A percentile compares a stretch with the other conserved stretches of the same genome.
Conservation (phyloP, 257 asterid species). For the Verbena officinalis region DNA sequence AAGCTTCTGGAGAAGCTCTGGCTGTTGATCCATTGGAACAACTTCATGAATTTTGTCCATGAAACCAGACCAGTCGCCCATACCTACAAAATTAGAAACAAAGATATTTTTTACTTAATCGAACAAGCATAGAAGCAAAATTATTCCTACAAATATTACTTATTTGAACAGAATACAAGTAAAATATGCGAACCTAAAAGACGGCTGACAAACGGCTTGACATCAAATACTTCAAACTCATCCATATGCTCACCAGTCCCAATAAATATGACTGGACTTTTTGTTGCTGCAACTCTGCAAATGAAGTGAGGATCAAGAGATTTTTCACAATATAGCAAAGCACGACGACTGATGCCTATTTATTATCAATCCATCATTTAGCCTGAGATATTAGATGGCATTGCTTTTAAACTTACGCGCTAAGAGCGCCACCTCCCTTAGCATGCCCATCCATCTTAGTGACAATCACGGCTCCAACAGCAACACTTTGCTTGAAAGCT, state of each 20-base stretch:
- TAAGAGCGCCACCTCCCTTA: slow-evolving; percentile 99
- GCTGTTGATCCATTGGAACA: slow-evolving; percentile 98
- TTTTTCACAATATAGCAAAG: slow-evolving; percentile 16
- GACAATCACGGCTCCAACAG: slow-evolving; percentile 97
- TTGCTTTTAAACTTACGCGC: slow-evolving; percentile 76
- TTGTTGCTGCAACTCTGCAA: slow-evolving; percentile 94
- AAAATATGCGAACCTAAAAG: slow-evolving; percentile 75
- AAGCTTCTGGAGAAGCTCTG: slow-evolving; percentile 97
- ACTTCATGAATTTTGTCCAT: slow-evolving; percentile 97
- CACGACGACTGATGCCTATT: slow-evolving; percentile 1
- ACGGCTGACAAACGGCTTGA: slow-evolving; percentile 97
- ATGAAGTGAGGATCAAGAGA: slow-evolving; percentile 23
- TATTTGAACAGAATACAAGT: no score
- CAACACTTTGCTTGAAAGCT: slow-evolving; percentile 96
- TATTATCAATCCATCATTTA: background rate
- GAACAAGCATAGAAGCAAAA: slow-evolving; percentile 5
- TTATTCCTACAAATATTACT: slow-evolving; percentile 1
- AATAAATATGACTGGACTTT: slow-evolving; percentile 92
- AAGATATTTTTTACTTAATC: background rate
- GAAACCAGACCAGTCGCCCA: slow-evolving; percentile 99
- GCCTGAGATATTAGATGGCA: background rate
- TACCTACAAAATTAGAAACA: slow-evolving; percentile 47
- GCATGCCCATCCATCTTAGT: slow-evolving; percentile 99
- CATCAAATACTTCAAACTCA: slow-evolving; percentile 95
- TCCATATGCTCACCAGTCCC: slow-evolving; percentile 99